Evolutionary conservation across 805 yeast genomes (phyloP).

Genomic region (Cyberlindnera petersonii): DNA sequence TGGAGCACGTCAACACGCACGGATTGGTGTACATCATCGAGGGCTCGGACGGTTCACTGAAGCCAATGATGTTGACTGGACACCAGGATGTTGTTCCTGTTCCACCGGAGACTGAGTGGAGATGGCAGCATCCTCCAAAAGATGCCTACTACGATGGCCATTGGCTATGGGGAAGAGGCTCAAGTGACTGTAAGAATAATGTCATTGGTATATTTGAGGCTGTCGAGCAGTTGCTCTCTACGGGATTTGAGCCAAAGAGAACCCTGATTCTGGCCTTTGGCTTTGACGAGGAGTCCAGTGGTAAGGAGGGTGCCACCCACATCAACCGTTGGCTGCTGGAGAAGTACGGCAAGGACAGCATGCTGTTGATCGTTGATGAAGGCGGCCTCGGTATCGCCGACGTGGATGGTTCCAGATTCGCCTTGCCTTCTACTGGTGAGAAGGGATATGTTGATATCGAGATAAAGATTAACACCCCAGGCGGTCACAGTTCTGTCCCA

Average conservation of each 20-base stretch:
- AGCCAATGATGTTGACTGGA: slow-evolving; percentile 70
- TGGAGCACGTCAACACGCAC: slow-evolving; percentile 15
- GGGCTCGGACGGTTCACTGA: slow-evolving; percentile 48
- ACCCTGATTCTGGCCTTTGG: slow-evolving; percentile 65
- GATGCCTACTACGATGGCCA: slow-evolving; percentile 62
- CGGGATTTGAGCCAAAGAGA: slow-evolving; percentile 56
- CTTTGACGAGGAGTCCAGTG: slow-evolving; percentile 64
- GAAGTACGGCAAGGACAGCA: slow-evolving; percentile 55
- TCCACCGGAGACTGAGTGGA: slow-evolving; percentile 47
- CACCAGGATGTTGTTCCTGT: slow-evolving; percentile 88
- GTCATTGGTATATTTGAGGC: slow-evolving; percentile 66
- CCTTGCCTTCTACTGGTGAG: slow-evolving; percentile 56
- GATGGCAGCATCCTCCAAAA: slow-evolving; percentile 71
- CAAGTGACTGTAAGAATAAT: slow-evolving; percentile 69
- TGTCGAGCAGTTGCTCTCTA: slow-evolving; percentile 47
- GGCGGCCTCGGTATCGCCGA: slow-evolving; percentile 37
- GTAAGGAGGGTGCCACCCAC: slow-evolving; percentile 45
- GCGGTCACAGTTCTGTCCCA: slow-evolving; percentile 78
- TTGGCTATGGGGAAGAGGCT: slow-evolving; percentile 71
- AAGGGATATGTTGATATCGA: slow-evolving; percentile 55
- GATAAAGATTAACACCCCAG: slow-evolving; percentile 53
- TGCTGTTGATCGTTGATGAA: slow-evolving; percentile 71
- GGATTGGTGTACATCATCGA: slow-evolving; percentile 12
- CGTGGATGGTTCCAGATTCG: slow-evolving; percentile 36
- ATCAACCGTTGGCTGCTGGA: slow-evolving; percentile 45